phyloP scores from a whole-genome alignment of 768 basidiomycete genomes.

The Rhodotorula taiwanensis region DNA sequence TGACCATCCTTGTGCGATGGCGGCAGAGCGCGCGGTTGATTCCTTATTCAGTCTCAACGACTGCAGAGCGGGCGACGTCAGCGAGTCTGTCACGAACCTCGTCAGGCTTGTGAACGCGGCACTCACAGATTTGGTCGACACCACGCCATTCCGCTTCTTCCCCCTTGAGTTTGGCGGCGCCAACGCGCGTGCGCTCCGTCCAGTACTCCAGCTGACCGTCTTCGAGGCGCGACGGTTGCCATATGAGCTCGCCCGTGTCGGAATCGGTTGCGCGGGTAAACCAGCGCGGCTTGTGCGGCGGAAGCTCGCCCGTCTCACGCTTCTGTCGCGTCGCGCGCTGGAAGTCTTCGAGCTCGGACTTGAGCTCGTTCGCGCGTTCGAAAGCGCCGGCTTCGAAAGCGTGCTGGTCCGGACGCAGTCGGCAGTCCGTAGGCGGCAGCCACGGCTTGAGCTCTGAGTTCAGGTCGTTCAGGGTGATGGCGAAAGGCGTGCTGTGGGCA shows the following conservation, averaged over 20 bases:
- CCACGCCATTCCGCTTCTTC: conserved; percentile 54
- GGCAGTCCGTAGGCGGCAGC: conserved; percentile 83
- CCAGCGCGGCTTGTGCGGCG: conserved; percentile 79
- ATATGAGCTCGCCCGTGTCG: conserved; percentile 84
- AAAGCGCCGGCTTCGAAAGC: conserved; percentile 87
- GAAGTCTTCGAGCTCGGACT: conserved; percentile 66
- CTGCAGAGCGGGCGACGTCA: not conserved
- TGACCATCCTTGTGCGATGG: no score
- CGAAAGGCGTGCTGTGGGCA: conserved; percentile 62
- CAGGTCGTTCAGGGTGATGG: conserved; percentile 84
- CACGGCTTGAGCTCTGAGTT: conserved; percentile 64
- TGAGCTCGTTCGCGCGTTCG: conserved; percentile 72
- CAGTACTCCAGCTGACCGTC: conserved; percentile 67
- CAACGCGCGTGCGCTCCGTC: conserved; percentile 65
- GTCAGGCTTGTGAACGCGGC: no score
- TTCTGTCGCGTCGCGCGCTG: conserved; percentile 66
- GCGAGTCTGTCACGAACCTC: not conserved
- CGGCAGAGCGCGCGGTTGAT: not conserved
- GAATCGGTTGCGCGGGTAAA: conserved; percentile 72
- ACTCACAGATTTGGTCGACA: conserved; percentile 63
- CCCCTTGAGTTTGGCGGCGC: conserved; percentile 46
- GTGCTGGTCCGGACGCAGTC: conserved; percentile 83
- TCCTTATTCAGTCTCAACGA: conserved; percentile 12
- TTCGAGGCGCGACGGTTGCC: conserved; percentile 59
- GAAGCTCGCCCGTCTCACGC: conserved; percentile 64